Percentiles rank a stretch among this genome's conserved stretches.
phyloP scores from a whole-genome alignment of 1,284 basidiomycete species.

The Xerocomus minutiporus region DNA sequence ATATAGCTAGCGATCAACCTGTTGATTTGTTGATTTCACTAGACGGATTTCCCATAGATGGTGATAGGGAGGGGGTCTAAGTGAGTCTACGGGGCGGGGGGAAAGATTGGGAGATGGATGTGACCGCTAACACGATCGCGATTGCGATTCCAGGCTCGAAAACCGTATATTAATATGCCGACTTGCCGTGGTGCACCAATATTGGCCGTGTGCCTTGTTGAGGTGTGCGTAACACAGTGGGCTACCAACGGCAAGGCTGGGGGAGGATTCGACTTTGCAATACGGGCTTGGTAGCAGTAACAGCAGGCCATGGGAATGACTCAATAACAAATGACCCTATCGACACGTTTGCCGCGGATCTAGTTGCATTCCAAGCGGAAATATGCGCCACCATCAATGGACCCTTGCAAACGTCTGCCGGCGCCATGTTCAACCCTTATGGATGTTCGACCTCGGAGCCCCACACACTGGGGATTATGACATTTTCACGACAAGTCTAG shows the following conservation, averaged over 20 bases:
- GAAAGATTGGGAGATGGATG: slow-evolving; percentile 19
- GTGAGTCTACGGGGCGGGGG: slow-evolving; percentile 18
- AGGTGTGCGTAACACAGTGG: neutral
- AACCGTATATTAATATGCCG: slow-evolving; percentile 3
- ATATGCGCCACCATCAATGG: neutral
- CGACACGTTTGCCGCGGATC: neutral
- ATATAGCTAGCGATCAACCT: no score
- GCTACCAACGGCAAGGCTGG: neutral
- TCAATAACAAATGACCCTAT: neutral
- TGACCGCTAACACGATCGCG: slow-evolving; percentile 18
- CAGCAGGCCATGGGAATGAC: neutral
- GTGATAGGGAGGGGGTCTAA: slow-evolving; percentile 17
- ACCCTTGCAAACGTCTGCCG: neutral
- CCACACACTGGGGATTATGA: no score
- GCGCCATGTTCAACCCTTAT: neutral
- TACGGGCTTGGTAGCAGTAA: no score
- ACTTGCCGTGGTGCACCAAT: slow-evolving; percentile 1
- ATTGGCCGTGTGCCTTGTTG: neutral
- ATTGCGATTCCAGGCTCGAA: slow-evolving; percentile 38
- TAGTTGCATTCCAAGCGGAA: neutral
- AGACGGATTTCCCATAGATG: neutral
- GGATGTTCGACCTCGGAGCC: no score
- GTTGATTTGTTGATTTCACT: no score
- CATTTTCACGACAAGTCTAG: no score
- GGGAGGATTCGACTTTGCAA: neutral